Evolutionary conservation across 2,329 filamentous ascomycete species (phyloP).

Genomic region (Metarhizium album): DNA sequence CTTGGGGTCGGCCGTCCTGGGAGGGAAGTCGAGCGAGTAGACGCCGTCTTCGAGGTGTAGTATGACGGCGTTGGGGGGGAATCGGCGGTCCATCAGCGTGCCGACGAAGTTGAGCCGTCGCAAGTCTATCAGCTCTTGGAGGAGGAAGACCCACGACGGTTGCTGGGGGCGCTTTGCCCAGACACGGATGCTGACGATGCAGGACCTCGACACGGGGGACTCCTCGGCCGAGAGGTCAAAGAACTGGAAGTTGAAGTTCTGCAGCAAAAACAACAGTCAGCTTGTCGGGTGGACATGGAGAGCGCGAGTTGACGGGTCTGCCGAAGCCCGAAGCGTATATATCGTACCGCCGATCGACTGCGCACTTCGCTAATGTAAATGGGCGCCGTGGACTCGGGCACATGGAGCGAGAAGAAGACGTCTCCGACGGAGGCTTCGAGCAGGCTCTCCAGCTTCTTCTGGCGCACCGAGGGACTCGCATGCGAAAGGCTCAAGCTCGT

Average conservation of each 20-base stretch:
- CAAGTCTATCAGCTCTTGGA: constrained; percentile 64
- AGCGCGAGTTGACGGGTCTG: no score
- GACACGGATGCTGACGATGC: constrained; percentile 56
- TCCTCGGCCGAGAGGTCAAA: constrained; percentile 63
- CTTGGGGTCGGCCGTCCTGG: constrained; percentile 37
- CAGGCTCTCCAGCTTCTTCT: constrained; percentile 66
- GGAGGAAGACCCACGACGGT: constrained; percentile 47
- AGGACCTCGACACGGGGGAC: constrained; percentile 52
- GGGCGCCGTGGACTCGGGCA: constrained; percentile 53
- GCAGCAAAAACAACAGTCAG: neutral
- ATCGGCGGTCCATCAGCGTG: constrained; percentile 55
- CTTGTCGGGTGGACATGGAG: no score
- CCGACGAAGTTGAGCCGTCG: constrained; percentile 69
- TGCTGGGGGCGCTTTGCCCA: constrained; percentile 54
- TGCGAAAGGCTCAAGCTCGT: constrained; percentile 40
- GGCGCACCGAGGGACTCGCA: constrained; percentile 40
- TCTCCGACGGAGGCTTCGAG: constrained; percentile 67
- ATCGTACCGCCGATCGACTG: constrained; percentile 56
- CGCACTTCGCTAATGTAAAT: constrained; percentile 84
- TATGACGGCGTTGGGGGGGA: constrained; percentile 72
- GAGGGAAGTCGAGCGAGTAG: constrained; percentile 66
- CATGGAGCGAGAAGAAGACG: constrained; percentile 79
- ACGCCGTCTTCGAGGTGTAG: constrained; percentile 81
- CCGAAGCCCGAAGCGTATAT: neutral
- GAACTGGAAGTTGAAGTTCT: constrained; percentile 80